Evolutionary conservation across 495 filamentous ascomycete species (phyloP), one percentile per base, ranked within the genome.

Genomic region (Aspergillus biplanus): DNA sequence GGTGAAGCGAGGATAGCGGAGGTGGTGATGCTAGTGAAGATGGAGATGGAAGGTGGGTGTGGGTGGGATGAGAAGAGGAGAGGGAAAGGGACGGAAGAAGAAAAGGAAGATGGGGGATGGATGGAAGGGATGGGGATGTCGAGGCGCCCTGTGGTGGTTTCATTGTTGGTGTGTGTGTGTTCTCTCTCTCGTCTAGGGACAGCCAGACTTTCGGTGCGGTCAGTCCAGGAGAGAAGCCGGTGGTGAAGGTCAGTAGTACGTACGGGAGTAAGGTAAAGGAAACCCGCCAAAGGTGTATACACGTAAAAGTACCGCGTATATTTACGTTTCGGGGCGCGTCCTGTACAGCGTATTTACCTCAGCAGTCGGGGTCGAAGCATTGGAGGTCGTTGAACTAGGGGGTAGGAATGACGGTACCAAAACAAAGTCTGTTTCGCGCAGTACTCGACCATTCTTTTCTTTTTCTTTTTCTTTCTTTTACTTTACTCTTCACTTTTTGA

Each of bases 111-210:
- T 65, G 67, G 62, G 65, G 66, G 71, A 68, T 56, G 65, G 56
- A 70, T 66, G 64, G 59, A 69, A 70, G 65, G 69, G 67, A 70
- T 68, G 67, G 61, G 65, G 70, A 67, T 67, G 65, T 62, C 53
- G 42, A 66, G 56, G 62, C 63, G 65, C 56, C 59, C 55, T 65
- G 62, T 65, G 64, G 55, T 66, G 64, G 67, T 71, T 71, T 71
- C 71, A 73, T 73, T 73, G 63, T 70, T 67, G 65, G 63, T 58
- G 67, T 67, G 62, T 62, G 61, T 66, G 69, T 62, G 60, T 67
- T 66, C 61, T 61, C 64, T 57, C 65, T 53, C 61, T 72, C 65
- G 62, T 64, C 67, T 72, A 66, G 62, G 64, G 63, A 64, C 59
- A 64, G 65, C 58, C 65, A 68, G 62, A 68, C 62, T 70, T 70